Evolutionary conservation across 83 land plant species (phyloP).

Genomic region (Thuja plicata): DNA sequence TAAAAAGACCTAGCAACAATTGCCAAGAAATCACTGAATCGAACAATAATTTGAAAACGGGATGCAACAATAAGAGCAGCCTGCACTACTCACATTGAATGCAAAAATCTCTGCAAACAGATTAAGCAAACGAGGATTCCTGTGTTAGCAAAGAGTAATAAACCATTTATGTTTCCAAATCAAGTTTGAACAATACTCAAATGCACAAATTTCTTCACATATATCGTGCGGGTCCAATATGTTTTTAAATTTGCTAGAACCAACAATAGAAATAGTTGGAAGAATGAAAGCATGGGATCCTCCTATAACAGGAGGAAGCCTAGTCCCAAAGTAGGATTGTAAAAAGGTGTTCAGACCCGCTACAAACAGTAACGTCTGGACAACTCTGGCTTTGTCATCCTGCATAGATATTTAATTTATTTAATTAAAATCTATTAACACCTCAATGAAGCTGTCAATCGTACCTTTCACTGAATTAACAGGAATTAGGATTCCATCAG

Average conservation of each 20-base stretch:
- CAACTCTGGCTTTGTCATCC: too few species aligned
- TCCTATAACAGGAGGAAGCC: slow-evolving; percentile 78
- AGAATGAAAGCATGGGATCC: slow-evolving; percentile 63
- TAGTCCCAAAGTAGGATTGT: slow-evolving; percentile 67
- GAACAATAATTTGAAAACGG: too few species aligned
- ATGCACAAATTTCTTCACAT: too few species aligned
- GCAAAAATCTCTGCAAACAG: slow-evolving; percentile 58
- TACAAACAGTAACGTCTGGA: too few species aligned
- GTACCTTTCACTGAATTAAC: background rate
- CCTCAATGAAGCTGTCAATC: background rate
- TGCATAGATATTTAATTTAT: too few species aligned
- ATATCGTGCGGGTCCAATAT: slow-evolving; percentile 39
- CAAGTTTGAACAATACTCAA: too few species aligned
- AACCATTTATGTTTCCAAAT: background rate
- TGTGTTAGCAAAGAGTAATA: background rate
- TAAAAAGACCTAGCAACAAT: too few species aligned
- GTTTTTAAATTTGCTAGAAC: slow-evolving; percentile 41
- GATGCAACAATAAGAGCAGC: slow-evolving; percentile 82
- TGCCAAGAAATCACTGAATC: too few species aligned
- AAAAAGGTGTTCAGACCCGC: too few species aligned
- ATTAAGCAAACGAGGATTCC: slow-evolving; percentile 1
- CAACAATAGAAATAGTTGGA: slow-evolving; percentile 62
- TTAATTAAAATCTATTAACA: too few species aligned
- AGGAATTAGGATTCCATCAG: background rate
- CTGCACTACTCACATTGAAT: slow-evolving; percentile 70